phyloP scores from a whole-genome alignment of 139 green algal genomes.

The Chlorella ohadii region DNA sequence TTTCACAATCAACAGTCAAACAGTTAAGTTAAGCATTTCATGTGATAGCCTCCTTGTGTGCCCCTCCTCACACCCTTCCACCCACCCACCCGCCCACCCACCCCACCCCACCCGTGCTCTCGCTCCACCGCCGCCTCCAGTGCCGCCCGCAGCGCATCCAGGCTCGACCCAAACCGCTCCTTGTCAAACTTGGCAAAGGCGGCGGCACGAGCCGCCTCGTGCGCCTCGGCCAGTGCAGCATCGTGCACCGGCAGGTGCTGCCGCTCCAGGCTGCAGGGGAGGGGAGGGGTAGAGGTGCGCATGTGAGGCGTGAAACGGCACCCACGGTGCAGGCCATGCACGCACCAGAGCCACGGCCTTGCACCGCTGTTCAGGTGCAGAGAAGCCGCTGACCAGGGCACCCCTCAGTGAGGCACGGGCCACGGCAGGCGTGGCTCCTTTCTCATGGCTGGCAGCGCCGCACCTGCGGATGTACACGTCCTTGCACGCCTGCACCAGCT shows the following conservation, averaged over 20 bases:
- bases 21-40: too few relatives aligned
- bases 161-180: constrained; percentile 61
- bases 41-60: too few relatives aligned
- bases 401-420: too few relatives aligned
- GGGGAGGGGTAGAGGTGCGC: neutral
- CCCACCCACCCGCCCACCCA: neutral
- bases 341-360: too few relatives aligned
- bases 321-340: too few relatives aligned
- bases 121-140: constrained; percentile 50
- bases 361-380: too few relatives aligned
- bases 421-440: too few relatives aligned
- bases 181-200: constrained; percentile 51
- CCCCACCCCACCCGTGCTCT: constrained; percentile 47
- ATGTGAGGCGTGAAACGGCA: too few relatives aligned
- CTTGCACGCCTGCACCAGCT: constrained; percentile 54
- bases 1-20: too few relatives aligned
- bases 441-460: too few relatives aligned
- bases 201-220: constrained; percentile 16
- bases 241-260: constrained; percentile 67
- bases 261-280: constrained; percentile 25
- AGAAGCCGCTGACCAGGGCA: too few relatives aligned
- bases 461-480: constrained; percentile 18
- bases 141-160: constrained; percentile 44
- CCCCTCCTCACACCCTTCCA: too few relatives aligned
- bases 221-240: constrained; percentile 33